Conservation (phyloP, 345 rosid genomes). For the Carallia brachiata region DNA sequence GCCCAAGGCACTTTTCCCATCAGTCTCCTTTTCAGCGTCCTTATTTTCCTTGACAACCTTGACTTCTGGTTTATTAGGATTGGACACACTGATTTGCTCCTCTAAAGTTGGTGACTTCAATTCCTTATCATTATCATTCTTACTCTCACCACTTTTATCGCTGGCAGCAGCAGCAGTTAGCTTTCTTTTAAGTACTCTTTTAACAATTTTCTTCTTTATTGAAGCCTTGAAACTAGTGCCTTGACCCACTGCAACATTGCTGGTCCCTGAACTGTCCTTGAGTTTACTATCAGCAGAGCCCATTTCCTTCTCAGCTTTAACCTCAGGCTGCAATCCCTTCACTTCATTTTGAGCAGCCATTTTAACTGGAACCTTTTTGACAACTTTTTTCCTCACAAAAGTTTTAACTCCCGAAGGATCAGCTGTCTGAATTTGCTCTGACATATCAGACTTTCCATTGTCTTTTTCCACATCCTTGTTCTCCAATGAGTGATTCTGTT, state of each 20-base stretch:
- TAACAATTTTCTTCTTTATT: constrained; percentile 69
- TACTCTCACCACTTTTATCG: constrained; percentile 32
- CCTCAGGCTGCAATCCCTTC: constrained; percentile 36
- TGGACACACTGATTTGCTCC: constrained; percentile 36
- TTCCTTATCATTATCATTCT: constrained; percentile 41
- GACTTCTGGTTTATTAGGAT: constrained; percentile 35
- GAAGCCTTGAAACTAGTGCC: constrained; percentile 51
- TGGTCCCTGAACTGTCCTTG: constrained; percentile 44
- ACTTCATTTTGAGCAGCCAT: constrained; percentile 36
- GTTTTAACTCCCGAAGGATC: constrained; percentile 45
- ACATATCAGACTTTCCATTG: constrained; percentile 39
- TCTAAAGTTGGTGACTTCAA: constrained; percentile 36
- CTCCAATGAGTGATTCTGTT: constrained; percentile 40
- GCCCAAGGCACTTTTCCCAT: constrained; percentile 18
- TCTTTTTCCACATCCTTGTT: constrained; percentile 42
- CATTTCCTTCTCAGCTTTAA: constrained; percentile 39
- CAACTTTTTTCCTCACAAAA: constrained; percentile 46
- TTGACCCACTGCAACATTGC: constrained; percentile 31
- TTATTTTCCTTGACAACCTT: constrained; percentile 42
- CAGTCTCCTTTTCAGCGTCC: constrained; percentile 42
- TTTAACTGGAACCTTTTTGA: constrained; percentile 44
- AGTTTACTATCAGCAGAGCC: constrained; percentile 41
- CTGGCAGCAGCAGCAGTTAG: constrained; percentile 36
- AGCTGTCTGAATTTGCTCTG: constrained; percentile 39
- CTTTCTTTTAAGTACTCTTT: constrained; percentile 81